Base-by-base conservation (phyloP, 2,329 filamentous ascomycete genomes). In the Trichoderma sp. region DNA sequence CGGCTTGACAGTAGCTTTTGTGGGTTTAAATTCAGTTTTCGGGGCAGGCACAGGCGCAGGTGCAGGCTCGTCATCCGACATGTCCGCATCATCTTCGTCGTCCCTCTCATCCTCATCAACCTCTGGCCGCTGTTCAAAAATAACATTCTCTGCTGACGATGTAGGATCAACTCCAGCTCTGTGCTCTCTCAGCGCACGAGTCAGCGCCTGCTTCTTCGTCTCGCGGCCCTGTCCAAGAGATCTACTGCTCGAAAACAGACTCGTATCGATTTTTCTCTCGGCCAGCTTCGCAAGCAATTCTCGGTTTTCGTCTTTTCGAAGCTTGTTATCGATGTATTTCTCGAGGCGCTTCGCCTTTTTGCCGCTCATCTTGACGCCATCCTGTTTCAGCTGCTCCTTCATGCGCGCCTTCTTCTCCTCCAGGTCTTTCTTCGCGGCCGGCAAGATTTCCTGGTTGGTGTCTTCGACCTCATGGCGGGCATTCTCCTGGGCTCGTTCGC, bases 231-330 rank as follows among this genome's bases (percentile, higher is more conserved):
- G 88, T 0, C 94, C 94, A 10, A 98, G 81, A 68, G 89, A 88
- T 73, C 88, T 92, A 64, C 91, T 92, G 77, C 93, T 97, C 69
- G 89, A 85, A 70, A 97, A 90, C 24, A 93, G 82, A 71, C 87
- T 92, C 1, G 93, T 97, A 77, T 98, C 94, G 73, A 96, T 87
- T 76, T 91, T 94, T 66, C 88, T 86, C 70, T 88, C 85, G 21
- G 92, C 92, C 30, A 99, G 85, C 77, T 96, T 94, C 76, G 92
- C 91, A 74, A 98, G 85, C 34, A 99, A 83, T 68, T 89, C 91
- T 32, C 92, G 85, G 75, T 93, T 97, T 79, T 98, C 95, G 77
- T 99, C 96, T 79, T 97, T 97, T 79, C 90, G 92, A 56, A 99
- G 83, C 84, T 99, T 99, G 69, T 87, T 96, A 75, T 98, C 94